These are phyloP conservation scores for Saxispiralis lemnorum DNA, from an alignment of 495 filamentous ascomycete species.

Conservation along the genomic window DNA sequence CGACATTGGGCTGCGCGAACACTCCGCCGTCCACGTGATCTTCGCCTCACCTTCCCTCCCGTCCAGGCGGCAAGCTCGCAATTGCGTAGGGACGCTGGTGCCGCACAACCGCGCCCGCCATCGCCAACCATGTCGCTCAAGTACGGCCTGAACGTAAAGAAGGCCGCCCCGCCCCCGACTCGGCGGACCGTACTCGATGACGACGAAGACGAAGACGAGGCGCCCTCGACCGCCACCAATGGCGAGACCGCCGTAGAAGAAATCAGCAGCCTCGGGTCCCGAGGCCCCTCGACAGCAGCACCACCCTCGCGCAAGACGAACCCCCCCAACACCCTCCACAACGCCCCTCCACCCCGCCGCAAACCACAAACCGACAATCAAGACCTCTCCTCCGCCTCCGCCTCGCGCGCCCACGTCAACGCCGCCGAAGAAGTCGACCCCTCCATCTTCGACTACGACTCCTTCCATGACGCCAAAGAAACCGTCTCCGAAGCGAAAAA, in stretches of 20 bases:
- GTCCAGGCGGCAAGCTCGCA: too few relatives aligned
- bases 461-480: constrained; percentile 43
- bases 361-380: constrained; percentile 13
- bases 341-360: background rate
- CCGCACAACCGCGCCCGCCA: too few relatives aligned
- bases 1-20: too few relatives aligned
- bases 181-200: constrained; percentile 36
- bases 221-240: background rate
- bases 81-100: too few relatives aligned
- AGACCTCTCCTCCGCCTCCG: constrained; percentile 33
- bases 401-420: constrained; percentile 37
- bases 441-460: constrained; percentile 61
- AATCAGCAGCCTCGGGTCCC: constrained; percentile 21
- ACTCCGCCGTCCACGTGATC: too few relatives aligned
- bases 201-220: constrained; percentile 31
- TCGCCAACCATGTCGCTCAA: constrained; percentile 27
- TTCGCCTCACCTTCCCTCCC: too few relatives aligned
- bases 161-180: constrained; percentile 29
- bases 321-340: constrained; percentile 9
- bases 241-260: constrained; percentile 13
- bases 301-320: constrained; percentile 5
- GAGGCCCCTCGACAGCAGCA: constrained; percentile 9
- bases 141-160: constrained; percentile 42
- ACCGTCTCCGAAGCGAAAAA: constrained; percentile 19
- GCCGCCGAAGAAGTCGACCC: constrained; percentile 44